Conservation (phyloP, 2,329 filamentous ascomycete genomes). For the Stachybotrys echinatus region DNA sequence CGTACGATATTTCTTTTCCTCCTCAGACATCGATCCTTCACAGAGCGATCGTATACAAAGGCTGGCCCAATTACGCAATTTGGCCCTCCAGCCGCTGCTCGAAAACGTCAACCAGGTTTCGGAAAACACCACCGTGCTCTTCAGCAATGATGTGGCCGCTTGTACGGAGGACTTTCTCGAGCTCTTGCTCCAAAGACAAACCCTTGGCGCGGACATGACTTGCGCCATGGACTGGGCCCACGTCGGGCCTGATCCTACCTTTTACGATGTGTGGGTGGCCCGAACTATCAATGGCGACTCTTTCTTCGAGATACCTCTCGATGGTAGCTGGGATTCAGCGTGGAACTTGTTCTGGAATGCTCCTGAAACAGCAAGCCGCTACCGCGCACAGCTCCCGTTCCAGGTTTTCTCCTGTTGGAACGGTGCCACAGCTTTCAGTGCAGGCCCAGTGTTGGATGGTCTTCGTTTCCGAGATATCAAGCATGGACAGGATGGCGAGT, state of each 20-base stretch:
- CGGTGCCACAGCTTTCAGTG: slow-evolving; percentile 44
- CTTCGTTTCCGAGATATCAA: slow-evolving; percentile 37
- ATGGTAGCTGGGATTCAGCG: slow-evolving; percentile 42
- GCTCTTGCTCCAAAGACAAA: slow-evolving; percentile 40
- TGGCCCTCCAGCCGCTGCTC: slow-evolving; percentile 43
- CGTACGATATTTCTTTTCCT: slow-evolving; percentile 33
- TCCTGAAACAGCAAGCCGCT: slow-evolving; percentile 23
- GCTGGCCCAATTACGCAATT: slow-evolving; percentile 46
- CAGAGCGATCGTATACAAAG: slow-evolving; percentile 36
- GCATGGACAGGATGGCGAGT: slow-evolving; percentile 31
- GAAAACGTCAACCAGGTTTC: slow-evolving; percentile 16
- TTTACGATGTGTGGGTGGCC: slow-evolving; percentile 54
- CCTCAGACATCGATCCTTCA: slow-evolving; percentile 37
- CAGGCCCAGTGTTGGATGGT: slow-evolving; percentile 37
- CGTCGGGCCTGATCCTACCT: slow-evolving; percentile 36
- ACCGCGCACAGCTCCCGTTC: slow-evolving; percentile 36
- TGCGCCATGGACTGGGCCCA: slow-evolving; percentile 57
- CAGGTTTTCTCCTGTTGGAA: slow-evolving; percentile 61
- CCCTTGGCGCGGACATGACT: slow-evolving; percentile 46
- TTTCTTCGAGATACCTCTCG: slow-evolving; percentile 47
- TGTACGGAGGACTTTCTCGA: slow-evolving; percentile 54
- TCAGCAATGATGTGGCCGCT: slow-evolving; percentile 48
- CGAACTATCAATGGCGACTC: slow-evolving; percentile 46
- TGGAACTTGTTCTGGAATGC: slow-evolving; percentile 51
- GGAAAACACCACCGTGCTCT: slow-evolving; percentile 39